Base-by-base conservation (phyloP, 2,329 filamentous ascomycete species). In the Fusarium buharicum region DNA sequence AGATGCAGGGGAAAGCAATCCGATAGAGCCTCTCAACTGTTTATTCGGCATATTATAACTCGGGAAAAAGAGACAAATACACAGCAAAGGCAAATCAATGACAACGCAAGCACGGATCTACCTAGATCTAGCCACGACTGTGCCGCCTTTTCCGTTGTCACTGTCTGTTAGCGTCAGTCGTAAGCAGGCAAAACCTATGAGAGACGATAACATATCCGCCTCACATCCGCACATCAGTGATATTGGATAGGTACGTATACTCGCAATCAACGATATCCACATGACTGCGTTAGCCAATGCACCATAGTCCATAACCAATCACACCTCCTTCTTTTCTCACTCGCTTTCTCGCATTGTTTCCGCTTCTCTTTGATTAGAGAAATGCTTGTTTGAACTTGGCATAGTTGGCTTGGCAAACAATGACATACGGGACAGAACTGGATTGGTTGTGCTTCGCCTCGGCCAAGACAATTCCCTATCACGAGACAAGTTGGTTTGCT, bases 341-440 rank as follows among this genome's bases (percentile, higher is more conserved):
- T 48, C 46, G 18, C 54, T 38, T 54, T 44, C 31, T 48, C 30
- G 11, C 28, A n/a, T 20, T 53, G 14, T 59, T 45, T 33, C 36
- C 41, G 37, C 36, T 46, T 41, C 36, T 18, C 36, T 53, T 49
- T 10, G 10, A 30, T 38, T 7, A 30, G 31, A 47, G 36, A 28
- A 62, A 59, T 62, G 62, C 61, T 64, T 65, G 61, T 53, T 64
- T 65, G 22, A 57, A 61, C 61, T 64, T 65, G 61, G 61, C 61
- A 65, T 65, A 50, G 61, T 47, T 57, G 37, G 36, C 61, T 64
- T 64, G 61, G 61, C 61, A 56, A 43, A 62, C 49, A 48, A 56
- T 47, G 22, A 64, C 36, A 62, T 51, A 44, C 30, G 36, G n/a
- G 11, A 30, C 36, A 61, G 31, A 33, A 36, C 18, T 40, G 22